Percentiles rank a stretch among this genome's conserved stretches.
Evolutionary conservation across 192 early-diverging fungal genomes (phyloP).

Genomic region (Coemansia sp.): DNA sequence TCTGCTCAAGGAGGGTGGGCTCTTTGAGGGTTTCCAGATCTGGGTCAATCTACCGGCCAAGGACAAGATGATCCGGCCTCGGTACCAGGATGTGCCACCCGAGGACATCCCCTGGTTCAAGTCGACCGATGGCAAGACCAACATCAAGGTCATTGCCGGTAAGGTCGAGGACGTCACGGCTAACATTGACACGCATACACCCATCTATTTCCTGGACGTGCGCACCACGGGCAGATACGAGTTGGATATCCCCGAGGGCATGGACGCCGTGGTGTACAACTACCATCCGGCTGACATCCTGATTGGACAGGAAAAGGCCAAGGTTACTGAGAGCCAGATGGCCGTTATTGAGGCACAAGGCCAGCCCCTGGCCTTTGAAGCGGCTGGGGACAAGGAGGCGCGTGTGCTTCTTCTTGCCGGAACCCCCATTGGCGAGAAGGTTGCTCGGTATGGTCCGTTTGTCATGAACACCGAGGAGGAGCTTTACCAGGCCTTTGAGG

Average conservation of each 20-base stretch:
- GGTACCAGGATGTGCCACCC: constrained; percentile 67
- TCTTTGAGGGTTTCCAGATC: constrained; percentile 59
- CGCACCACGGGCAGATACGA: constrained; percentile 55
- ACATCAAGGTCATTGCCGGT: constrained; percentile 87
- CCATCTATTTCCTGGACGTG: constrained; percentile 78
- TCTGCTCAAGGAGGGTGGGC: constrained; percentile 39
- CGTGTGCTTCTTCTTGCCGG: constrained; percentile 65
- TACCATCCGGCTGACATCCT: constrained; percentile 31
- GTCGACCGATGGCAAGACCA: constrained; percentile 35
- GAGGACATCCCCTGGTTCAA: constrained; percentile 61
- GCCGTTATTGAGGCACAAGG: constrained; percentile 39
- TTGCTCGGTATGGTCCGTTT: constrained; percentile 64
- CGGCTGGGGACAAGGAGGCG: constrained; percentile 30
- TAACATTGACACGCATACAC: constrained; percentile 69
- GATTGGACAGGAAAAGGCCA: constrained; percentile 43
- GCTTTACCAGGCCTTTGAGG: constrained; percentile 35
- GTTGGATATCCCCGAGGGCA: constrained; percentile 51
- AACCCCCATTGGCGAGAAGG: constrained; percentile 54
- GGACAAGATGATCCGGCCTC: constrained; percentile 67
- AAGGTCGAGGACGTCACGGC: constrained; percentile 65
- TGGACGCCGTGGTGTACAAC: constrained; percentile 46
- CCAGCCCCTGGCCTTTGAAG: constrained; percentile 35
- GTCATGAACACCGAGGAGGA: constrained; percentile 57
- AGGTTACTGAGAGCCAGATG: constrained; percentile 33
- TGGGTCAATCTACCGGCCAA: constrained; percentile 75